These are phyloP conservation scores for Clitopilus hobsonii DNA, from an alignment of 768 basidiomycete species.

Conservation along the genomic window DNA sequence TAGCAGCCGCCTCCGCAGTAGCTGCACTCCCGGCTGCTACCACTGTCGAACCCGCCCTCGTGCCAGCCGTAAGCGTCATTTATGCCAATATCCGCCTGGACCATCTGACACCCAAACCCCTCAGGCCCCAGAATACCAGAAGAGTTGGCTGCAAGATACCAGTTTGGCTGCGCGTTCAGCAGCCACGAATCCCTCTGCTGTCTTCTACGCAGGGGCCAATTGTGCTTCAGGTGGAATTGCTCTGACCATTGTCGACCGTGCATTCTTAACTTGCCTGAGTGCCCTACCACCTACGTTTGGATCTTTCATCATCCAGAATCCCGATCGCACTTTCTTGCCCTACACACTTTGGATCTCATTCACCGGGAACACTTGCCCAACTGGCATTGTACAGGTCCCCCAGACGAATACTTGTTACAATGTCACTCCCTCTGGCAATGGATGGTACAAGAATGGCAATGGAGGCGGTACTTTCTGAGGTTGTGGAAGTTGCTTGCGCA, in stretches of 20 bases:
- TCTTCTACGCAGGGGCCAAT: background rate
- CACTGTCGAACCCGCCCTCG: background rate
- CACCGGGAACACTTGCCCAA: background rate
- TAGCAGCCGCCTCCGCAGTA: background rate
- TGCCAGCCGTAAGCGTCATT: background rate
- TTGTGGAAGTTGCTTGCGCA: background rate
- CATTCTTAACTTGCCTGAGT: background rate
- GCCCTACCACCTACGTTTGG: background rate
- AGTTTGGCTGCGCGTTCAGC: background rate
- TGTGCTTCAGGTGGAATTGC: conserved; percentile 1
- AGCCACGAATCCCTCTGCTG: background rate
- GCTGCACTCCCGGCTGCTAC: background rate
- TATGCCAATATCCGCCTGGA: background rate
- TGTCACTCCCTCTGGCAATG: background rate
- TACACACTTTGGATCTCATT: conserved; percentile 1
- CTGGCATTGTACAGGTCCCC: conserved; percentile 1
- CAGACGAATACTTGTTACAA: conserved; percentile 4
- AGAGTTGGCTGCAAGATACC: background rate
- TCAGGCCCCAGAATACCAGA: background rate
- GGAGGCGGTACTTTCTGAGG: conserved; percentile 1
- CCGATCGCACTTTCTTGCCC: background rate
- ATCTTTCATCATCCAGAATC: conserved; percentile 1
- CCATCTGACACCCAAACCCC: background rate
- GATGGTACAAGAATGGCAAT: background rate
- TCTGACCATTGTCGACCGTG: background rate